Conservation (phyloP, 1,284 basidiomycete genomes). For the Moesziomyces globuligerus region DNA sequence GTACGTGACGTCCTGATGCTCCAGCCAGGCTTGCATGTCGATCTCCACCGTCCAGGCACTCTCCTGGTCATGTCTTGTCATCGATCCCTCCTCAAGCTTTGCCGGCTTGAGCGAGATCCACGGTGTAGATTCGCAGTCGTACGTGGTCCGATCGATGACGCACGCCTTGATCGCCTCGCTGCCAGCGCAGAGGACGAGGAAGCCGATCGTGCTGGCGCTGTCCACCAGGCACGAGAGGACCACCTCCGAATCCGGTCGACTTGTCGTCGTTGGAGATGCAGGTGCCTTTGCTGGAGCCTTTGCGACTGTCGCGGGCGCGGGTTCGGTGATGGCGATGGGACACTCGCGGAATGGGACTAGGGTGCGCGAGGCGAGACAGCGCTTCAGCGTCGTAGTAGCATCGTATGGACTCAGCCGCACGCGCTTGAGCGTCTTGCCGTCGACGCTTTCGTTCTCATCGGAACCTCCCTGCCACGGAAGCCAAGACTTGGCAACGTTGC, state of each 20-base stretch:
- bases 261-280: background rate
- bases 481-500: constrained; percentile 8
- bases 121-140: constrained; percentile 14
- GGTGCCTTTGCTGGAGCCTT: too few species aligned
- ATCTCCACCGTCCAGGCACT: constrained; percentile 14
- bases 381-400: constrained; percentile 18
- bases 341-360: constrained; percentile 14
- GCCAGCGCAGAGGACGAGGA: constrained; percentile 20
- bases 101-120: constrained; percentile 18
- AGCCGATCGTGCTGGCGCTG: constrained; percentile 19
- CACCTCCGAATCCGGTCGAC: constrained; percentile 6
- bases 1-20: constrained; percentile 19
- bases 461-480: background rate
- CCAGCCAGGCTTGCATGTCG: constrained; percentile 19
- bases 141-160: constrained; percentile 20
- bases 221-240: constrained; percentile 13
- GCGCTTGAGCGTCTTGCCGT: constrained; percentile 9
- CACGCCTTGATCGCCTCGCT: constrained; percentile 17
- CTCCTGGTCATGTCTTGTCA: background rate
- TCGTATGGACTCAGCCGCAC: constrained; percentile 19
- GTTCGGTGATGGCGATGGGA: constrained; percentile 9
- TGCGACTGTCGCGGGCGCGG: background rate
- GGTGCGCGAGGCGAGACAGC: constrained; percentile 20
- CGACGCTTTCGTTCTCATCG: background rate
- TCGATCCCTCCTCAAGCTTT: constrained; percentile 2